These are phyloP conservation scores for Agrocybe praecox DNA, from an alignment of 768 basidiomycete species.

Conservation along the genomic window DNA sequence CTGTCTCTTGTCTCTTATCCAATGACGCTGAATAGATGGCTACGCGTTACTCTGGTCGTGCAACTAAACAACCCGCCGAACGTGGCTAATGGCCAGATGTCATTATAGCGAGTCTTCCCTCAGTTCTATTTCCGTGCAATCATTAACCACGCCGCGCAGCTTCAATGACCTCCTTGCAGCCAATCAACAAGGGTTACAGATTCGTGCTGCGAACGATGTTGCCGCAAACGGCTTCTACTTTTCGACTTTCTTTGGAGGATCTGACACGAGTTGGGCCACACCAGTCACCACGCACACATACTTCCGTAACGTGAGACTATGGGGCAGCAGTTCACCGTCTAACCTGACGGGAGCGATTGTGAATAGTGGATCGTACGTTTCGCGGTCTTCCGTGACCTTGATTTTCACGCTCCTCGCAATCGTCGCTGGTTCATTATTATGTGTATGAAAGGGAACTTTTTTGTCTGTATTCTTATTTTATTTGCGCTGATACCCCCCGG, in stretches of 20 bases:
- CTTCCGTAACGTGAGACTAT: constrained; percentile 74
- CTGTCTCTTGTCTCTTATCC: not conserved
- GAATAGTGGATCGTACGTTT: constrained; percentile 21
- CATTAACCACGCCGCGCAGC: constrained; percentile 32
- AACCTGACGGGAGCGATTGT: constrained; percentile 40
- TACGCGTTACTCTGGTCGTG: constrained; percentile 71
- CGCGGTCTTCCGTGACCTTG: constrained; percentile 17
- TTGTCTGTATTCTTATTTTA: not conserved
- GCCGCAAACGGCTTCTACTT: constrained; percentile 74
- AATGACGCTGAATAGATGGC: constrained; percentile 53
- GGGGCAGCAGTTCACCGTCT: constrained; percentile 55
- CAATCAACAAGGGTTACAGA: constrained; percentile 60
- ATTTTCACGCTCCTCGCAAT: constrained; percentile 13
- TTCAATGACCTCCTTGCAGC: constrained; percentile 71
- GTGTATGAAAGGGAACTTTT: constrained; percentile 8
- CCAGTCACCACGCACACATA: constrained; percentile 69
- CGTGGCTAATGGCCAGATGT: constrained; percentile 74
- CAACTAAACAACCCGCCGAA: constrained; percentile 71
- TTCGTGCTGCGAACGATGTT: constrained; percentile 57
- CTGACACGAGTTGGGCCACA: constrained; percentile 73
- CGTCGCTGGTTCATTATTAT: constrained; percentile 18
- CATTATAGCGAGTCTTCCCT: constrained; percentile 57
- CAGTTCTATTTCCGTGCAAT: not conserved
- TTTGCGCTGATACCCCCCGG: not conserved
- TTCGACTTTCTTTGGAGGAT: constrained; percentile 59